Conservation (phyloP, 1,139 yeast genomes). For the Taphrina betulina region DNA sequence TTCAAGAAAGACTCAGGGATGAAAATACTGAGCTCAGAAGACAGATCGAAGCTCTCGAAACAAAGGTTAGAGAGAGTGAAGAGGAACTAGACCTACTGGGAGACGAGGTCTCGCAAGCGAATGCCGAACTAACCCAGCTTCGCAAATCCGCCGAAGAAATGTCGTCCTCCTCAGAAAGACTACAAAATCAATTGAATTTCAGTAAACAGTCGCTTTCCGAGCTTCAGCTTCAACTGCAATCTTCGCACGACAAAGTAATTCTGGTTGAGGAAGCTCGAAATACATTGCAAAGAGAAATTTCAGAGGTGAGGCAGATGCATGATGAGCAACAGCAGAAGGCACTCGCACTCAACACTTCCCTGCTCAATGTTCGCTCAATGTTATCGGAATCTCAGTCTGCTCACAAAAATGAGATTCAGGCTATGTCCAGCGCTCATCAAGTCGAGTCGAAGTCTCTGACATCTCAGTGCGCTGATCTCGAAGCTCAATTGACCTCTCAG, state of each 20-base stretch:
- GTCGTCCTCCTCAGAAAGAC: background rate
- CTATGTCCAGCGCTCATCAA: background rate
- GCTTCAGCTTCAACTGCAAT: background rate
- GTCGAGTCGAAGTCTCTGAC: conserved; percentile 10
- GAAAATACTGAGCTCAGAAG: conserved; percentile 34
- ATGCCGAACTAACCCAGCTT: background rate
- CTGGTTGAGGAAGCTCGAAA: background rate
- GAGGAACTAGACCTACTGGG: conserved; percentile 32
- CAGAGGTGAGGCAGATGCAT: background rate
- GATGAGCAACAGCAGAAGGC: conserved; percentile 13
- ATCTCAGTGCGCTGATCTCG: background rate
- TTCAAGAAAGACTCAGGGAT: conserved; percentile 29
- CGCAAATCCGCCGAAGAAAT: background rate
- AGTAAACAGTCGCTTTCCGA: background rate
- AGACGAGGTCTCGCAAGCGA: conserved; percentile 14
- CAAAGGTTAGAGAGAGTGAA: conserved; percentile 28
- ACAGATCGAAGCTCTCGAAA: conserved; percentile 31
- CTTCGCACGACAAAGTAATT: background rate
- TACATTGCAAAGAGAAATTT: background rate
- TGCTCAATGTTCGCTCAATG: conserved; percentile 20
- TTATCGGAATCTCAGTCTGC: conserved; percentile 19
- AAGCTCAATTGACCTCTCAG: conserved; percentile 3
- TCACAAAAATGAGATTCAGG: conserved; percentile 17
- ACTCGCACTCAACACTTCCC: conserved; percentile 18
- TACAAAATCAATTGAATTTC: background rate